A percentile compares a stretch with the other conserved stretches of the same genome.
Conservation (phyloP, 805 yeast species). For the Zygosaccharomyces kombuchaensis region DNA sequence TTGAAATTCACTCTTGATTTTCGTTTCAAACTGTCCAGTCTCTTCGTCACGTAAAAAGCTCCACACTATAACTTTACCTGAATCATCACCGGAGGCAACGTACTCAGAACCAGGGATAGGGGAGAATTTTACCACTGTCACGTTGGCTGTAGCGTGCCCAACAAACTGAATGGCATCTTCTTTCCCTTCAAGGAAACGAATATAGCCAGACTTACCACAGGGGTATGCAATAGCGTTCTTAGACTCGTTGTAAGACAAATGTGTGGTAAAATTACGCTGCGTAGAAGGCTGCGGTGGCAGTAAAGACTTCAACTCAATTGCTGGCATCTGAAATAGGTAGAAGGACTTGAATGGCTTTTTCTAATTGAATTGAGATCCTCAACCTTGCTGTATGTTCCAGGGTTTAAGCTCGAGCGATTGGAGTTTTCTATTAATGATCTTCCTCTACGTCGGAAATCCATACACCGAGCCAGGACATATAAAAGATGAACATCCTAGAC, state of each 20-base stretch:
- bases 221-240: conserved; percentile 75
- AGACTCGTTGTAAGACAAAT: conserved; percentile 66
- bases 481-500: background rate
- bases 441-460: background rate
- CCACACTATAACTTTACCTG: conserved; percentile 91
- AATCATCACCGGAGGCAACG: conserved; percentile 85
- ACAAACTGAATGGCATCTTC: conserved; percentile 53
- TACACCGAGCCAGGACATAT: background rate
- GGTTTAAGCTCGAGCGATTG: background rate
- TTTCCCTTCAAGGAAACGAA: conserved; percentile 61
- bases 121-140: conserved; percentile 81
- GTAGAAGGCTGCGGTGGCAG: conserved; percentile 83
- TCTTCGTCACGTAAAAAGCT: conserved; percentile 51
- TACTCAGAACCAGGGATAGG: conserved; percentile 74
- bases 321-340: conserved; percentile 14
- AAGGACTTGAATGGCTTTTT: background rate
- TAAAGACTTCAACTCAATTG: conserved; percentile 30
- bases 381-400: background rate
- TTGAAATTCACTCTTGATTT: conserved; percentile 73
- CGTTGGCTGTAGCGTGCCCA: conserved; percentile 57
- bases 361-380: background rate
- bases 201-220: conserved; percentile 70
- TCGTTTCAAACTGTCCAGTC: conserved; percentile 40
- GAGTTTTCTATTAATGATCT: background rate
- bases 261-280: conserved; percentile 59